Conservation (phyloP, 2,329 filamentous ascomycete species). For the Rachicladosporium sp. region DNA sequence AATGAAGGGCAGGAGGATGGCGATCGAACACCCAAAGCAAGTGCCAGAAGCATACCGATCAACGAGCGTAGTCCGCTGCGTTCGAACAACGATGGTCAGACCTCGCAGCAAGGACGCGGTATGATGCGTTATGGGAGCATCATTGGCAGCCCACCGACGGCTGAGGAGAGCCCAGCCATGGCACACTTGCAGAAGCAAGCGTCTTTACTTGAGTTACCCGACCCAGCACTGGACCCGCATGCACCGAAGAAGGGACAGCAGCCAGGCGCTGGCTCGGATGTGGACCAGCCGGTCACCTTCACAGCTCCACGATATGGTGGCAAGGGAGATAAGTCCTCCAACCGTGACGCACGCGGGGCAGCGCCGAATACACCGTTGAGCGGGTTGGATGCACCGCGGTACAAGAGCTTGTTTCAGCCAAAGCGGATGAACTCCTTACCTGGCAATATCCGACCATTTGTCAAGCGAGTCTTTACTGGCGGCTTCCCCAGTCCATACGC, state of each 20-base stretch:
- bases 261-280: conserved; percentile 3
- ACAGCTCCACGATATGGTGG: conserved; percentile 2
- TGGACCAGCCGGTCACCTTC: conserved; percentile 6
- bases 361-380: conserved; percentile 11
- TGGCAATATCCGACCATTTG: conserved; percentile 10
- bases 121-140: conserved; percentile 53
- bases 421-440: conserved; percentile 31
- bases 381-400: not conserved
- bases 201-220: conserved; percentile 47
- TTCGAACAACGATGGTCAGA: conserved; percentile 1
- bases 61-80: conserved; percentile 21
- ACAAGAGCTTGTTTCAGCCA: conserved; percentile 10
- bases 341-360: not conserved
- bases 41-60: conserved; percentile 6
- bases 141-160: conserved; percentile 39
- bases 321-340: no score
- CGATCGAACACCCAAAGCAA: conserved; percentile 1
- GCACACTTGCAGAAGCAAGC: conserved; percentile 18
- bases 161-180: conserved; percentile 7
- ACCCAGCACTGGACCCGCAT: conserved; percentile 43
- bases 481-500: conserved; percentile 2
- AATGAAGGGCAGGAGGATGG: not conserved
- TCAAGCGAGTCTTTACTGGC: conserved; percentile 15
- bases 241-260: conserved; percentile 1
- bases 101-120: conserved; percentile 8